Conservation (phyloP, 495 filamentous ascomycete genomes). For the Hypoxylon lenormandii region DNA sequence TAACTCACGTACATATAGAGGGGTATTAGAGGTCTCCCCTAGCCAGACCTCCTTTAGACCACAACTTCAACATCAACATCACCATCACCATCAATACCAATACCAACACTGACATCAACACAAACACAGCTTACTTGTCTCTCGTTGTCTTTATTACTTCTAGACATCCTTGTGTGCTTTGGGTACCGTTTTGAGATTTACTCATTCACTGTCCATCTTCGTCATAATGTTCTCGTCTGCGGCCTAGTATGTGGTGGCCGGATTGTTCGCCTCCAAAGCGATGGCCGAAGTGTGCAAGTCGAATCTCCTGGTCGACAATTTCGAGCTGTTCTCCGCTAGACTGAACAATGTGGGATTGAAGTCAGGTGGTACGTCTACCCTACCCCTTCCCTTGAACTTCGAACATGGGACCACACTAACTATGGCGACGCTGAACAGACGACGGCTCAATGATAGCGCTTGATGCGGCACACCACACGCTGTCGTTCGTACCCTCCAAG, state of each 20-base stretch:
- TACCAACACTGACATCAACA: background rate
- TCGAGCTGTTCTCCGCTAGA: slow-evolving; percentile 7
- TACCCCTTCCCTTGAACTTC: background rate
- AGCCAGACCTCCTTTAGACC: background rate
- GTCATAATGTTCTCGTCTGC: background rate
- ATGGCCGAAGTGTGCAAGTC: slow-evolving; percentile 7
- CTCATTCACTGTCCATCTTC: background rate
- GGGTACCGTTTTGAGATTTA: too few relatives aligned
- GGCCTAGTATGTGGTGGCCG: background rate
- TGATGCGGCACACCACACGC: background rate
- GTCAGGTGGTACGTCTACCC: slow-evolving; percentile 32
- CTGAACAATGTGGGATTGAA: slow-evolving; percentile 27
- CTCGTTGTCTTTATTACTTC: too few relatives aligned
- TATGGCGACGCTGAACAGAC: slow-evolving; percentile 19
- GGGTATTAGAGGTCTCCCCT: background rate
- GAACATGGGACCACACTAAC: background rate
- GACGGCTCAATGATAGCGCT: slow-evolving; percentile 31
- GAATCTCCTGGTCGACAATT: slow-evolving; percentile 36
- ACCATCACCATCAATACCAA: background rate
- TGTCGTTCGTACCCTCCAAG: slow-evolving; percentile 23
- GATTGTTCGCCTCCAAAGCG: background rate
- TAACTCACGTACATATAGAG: background rate
- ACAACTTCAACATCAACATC: background rate
- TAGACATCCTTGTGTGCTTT: too few relatives aligned
- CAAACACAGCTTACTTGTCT: background rate